Evolutionary conservation across 495 filamentous ascomycete genomes (phyloP), one percentile per base, ranked within the genome.

Genomic region (Choiromyces venosus): DNA sequence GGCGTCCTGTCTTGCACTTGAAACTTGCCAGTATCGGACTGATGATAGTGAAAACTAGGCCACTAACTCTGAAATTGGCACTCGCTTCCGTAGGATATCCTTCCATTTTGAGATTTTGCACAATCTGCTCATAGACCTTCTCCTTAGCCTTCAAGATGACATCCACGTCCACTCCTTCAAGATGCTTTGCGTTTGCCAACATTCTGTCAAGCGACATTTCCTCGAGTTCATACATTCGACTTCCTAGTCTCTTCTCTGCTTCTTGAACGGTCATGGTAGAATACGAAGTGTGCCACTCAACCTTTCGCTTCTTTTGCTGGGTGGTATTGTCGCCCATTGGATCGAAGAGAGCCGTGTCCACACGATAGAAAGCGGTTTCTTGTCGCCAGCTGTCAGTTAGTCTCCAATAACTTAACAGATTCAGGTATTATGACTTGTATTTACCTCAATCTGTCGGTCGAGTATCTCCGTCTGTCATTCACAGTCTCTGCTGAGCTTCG

Each of bases 201-300:
- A 75, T 75, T 37, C 37, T 72, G 35, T 65, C 18, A 35, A 70
- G 44, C 5, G 67, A 10, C 21, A 70, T 44, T 67, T 18, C 67
- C 35, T 39, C 37, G 42, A 74, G 67, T 70, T 8, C 10, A 21
- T 33, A 7, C 10, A 74, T 66, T 25, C 46, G 12, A 29, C 70
- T 66, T 56, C 73, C 68, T 71, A 71, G 68, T 74, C 68, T 67
- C 19, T 74, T 71, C 52, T 71, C 68, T 56, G 52, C 56, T 36
- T 74, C n/a, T 65, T 7, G 3, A 1, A 44, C 21, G 44, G 73
- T 61, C 69, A 72, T 75, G 0, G 67, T 40, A n/a, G 69, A 72
- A 72, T 72, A 75, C 2, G 70, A 75, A 44, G 73, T 75, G 61
- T 25, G 67, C 73, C 69, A 72, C 65, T 75, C 69, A 35, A n/a